Base-by-base conservation (phyloP, 805 yeast genomes). In the Cyberlindnera saturnus region DNA sequence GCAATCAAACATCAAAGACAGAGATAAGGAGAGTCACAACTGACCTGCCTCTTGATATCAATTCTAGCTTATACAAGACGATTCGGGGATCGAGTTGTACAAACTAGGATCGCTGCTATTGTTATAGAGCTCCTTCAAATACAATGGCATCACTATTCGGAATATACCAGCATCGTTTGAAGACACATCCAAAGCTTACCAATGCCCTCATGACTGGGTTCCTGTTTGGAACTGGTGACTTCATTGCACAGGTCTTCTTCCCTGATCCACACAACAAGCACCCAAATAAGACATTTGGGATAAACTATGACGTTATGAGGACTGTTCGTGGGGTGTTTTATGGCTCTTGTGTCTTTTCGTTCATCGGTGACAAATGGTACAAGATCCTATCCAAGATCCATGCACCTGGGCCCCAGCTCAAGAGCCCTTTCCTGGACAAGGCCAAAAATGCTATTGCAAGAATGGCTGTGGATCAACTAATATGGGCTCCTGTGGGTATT, bases 401-500 rank as follows among this genome's bases (percentile, higher is more conserved):
- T 29, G 60, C 72, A 39, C 77, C 77, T 3, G 46, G 48, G 28
- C 3, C 36, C 44, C 1, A 45, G 48, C 0, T 34, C 56, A 3
- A 8, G 23, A 1, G 52, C 4, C 45, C 50, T 10, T 47, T 55
- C 2, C 34, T 45, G 4, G 55, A 53, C 32, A 49, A 53, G 28
- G 37, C 55, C 45, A 45, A 50, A 19, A 70, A 76, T 46, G 69
- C 77, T 0, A 17, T 66, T 1, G 56, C 66, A 9, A 64, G 87
- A 39, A 88, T 85, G 14, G 72, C 74, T 0, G 71, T 75, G 7
- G 97, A 90, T 62, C 96, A 89, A 59, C 53, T 76, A 23, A 47
- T 72, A 0, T 87, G 87, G 73, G 87, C 96, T 0, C 96, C 96
- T 2, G 53, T 83, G 11, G 78, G 82, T 4, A 75, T 89, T 8